A percentile compares a stretch with the other conserved stretches of the same genome.
phyloP scores from a whole-genome alignment of 2,329 filamentous ascomycete genomes.

The Calonectria crousiana region DNA sequence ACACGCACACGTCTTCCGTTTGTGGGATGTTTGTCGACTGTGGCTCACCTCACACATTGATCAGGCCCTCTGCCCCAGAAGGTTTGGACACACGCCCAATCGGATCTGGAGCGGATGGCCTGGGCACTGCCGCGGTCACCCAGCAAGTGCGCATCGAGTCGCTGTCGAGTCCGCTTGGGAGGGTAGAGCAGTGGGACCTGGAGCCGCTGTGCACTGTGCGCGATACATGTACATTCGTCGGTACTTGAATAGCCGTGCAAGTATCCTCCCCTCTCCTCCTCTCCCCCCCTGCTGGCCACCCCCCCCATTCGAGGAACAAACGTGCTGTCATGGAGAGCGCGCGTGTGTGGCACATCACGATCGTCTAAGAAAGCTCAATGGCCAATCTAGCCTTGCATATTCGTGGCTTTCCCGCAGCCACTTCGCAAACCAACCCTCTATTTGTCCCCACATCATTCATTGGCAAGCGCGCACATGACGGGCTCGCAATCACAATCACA shows the following conservation, averaged over 20 bases:
- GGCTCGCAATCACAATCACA: conserved; percentile 1
- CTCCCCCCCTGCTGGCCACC: background rate
- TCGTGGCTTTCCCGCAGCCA: background rate
- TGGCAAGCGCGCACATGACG: conserved; percentile 5
- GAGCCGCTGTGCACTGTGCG: conserved; percentile 40
- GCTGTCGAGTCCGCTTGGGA: conserved; percentile 16
- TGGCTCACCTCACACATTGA: conserved; percentile 35
- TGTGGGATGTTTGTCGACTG: conserved; percentile 43
- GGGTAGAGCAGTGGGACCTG: background rate
- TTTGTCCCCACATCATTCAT: background rate
- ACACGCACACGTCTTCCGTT: conserved; percentile 43
- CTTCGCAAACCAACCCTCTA: background rate
- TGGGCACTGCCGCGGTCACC: conserved; percentile 31
- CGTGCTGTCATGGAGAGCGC: conserved; percentile 10
- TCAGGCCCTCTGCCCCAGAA: conserved; percentile 39
- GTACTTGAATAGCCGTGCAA: conserved; percentile 22
- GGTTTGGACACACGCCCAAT: conserved; percentile 37
- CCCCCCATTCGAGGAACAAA: conserved; percentile 15
- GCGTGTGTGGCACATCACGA: conserved; percentile 2
- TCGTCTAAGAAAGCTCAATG: conserved; percentile 2
- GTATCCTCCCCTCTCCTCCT: background rate
- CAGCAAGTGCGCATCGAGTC: conserved; percentile 14
- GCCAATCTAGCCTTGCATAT: conserved; percentile 6
- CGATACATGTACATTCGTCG: conserved; percentile 33
- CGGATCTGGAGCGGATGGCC: conserved; percentile 40